Percentiles rank a stretch among this genome's conserved stretches.
Evolutionary conservation across 2,329 filamentous ascomycete species (phyloP).

Genomic region (Colletotrichum sp.): DNA sequence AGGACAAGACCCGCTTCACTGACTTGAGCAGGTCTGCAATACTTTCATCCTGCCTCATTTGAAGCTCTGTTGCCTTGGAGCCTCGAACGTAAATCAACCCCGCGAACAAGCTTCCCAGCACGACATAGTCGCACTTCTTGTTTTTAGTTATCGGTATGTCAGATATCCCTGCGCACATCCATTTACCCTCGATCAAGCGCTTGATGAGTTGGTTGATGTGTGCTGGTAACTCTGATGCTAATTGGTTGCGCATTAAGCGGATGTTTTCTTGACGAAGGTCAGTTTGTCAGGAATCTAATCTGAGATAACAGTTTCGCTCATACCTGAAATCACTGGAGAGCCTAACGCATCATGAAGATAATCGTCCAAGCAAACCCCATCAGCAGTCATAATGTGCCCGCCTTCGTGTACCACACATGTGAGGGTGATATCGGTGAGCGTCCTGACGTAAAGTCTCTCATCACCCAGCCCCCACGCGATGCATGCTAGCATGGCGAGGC

Average conservation of each 20-base stretch:
- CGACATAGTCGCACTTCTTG: conserved; percentile 17
- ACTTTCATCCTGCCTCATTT: conserved; percentile 3
- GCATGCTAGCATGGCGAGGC: not conserved
- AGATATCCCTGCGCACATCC: conserved; percentile 12
- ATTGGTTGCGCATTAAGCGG: not conserved
- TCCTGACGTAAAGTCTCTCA: not conserved
- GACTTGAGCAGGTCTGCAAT: conserved; percentile 11
- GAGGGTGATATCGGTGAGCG: not conserved
- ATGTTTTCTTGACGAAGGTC: not conserved
- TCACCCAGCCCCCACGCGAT: conserved; percentile 9
- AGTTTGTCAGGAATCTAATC: not conserved
- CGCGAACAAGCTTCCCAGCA: conserved; percentile 8
- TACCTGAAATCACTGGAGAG: conserved; percentile 8
- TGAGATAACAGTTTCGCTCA: not conserved
- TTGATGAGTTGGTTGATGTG: conserved; percentile 3
- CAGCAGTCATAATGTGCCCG: not conserved
- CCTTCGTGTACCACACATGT: not conserved
- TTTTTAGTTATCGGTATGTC: conserved; percentile 11
- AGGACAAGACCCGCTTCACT: conserved; percentile 8
- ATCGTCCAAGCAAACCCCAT: not conserved
- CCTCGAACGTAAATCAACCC: conserved; percentile 8
- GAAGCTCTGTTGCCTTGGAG: not conserved
- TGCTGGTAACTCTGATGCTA: conserved; percentile 1
- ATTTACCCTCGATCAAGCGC: conserved; percentile 2
- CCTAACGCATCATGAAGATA: conserved; percentile 6